phyloP scores from a whole-genome alignment of 768 basidiomycete species.

The Coprinopsis strossmayeri region DNA sequence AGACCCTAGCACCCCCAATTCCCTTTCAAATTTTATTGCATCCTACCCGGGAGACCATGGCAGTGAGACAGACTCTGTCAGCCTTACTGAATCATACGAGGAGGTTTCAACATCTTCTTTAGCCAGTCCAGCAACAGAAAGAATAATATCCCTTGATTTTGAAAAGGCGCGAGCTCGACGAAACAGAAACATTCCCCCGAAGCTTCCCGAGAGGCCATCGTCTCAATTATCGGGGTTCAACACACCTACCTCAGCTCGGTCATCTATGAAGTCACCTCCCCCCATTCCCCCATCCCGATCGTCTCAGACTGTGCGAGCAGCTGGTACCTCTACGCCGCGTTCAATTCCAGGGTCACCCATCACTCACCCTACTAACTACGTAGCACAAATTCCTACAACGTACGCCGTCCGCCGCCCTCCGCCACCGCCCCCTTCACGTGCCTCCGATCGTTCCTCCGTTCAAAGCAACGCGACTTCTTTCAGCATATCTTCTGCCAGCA shows the following conservation, averaged over 20 bases:
- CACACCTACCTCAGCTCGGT: slow-evolving; percentile 11
- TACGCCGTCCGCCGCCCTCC: slow-evolving; percentile 36
- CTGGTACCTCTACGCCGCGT: slow-evolving; percentile 16
- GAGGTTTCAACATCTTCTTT: slow-evolving; percentile 52
- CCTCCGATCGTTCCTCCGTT: slow-evolving; percentile 61
- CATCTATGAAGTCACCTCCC: slow-evolving; percentile 21
- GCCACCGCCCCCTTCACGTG: slow-evolving; percentile 36
- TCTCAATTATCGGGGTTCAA: slow-evolving; percentile 19
- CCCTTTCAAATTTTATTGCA: slow-evolving; percentile 35
- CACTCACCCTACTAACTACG: slow-evolving; percentile 24
- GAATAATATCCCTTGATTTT: slow-evolving; percentile 43
- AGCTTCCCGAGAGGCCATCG: slow-evolving; percentile 40
- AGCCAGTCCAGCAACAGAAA: slow-evolving; percentile 44
- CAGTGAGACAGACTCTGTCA: slow-evolving; percentile 43
- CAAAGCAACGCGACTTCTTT: slow-evolving; percentile 41
- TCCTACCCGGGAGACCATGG: slow-evolving; percentile 40
- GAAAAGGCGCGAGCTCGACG: slow-evolving; percentile 34
- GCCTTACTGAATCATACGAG: slow-evolving; percentile 70
- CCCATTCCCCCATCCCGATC: slow-evolving; percentile 21
- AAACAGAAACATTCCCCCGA: slow-evolving; percentile 32
- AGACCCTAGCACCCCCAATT: slow-evolving; percentile 34
- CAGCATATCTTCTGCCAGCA: slow-evolving; percentile 29
- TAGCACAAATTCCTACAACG: slow-evolving; percentile 24
- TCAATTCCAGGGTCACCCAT: slow-evolving; percentile 26
- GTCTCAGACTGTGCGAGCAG: slow-evolving; percentile 4